Evolutionary conservation across 2,329 filamentous ascomycete genomes (phyloP), one percentile per base, ranked within the genome.

Genomic region (Achaetomium macrosporum): DNA sequence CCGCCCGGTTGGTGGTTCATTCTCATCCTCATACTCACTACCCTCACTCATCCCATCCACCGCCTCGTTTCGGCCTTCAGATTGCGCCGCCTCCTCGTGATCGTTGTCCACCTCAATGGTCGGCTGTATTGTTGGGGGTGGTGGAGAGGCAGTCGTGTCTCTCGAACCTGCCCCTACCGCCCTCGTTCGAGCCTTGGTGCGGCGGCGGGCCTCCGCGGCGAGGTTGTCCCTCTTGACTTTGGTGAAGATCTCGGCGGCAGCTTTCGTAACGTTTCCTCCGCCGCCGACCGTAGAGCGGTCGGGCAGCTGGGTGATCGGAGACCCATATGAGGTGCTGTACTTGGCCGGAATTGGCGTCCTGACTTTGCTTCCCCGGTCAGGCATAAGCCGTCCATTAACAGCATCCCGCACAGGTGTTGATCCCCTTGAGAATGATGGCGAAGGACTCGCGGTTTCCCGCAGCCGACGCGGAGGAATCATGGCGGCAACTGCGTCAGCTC

Each of bases 251-350:
- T 54, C 51, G 17, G 56, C 55, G 1, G 57, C 53, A 1, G 51
- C 57, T 33, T 55, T 50, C 13, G 20, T 31, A 17, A 62, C 25
- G 39, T 54, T 50, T 2, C 47, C 47, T 13, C 58, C 57, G 16
- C 49, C 54, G 17, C 45, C 50, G 13, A 58, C 44, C 1, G 33
- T 39, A 13, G 39, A n/a, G 13, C 54, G 51, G 30, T 60, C 50
- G n/a, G 61, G 63, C 17, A 61, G 50, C 36, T 59, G 55, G 2
- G 56, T 42, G 19, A 63, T 51, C 17, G 63, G 55, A 6, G 64
- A 65, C 41, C 65, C 65, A 37, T 66, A 66, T 0, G 63, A 62
- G 9, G 57, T 62, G 56, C 63, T 66, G 55, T 63, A 60, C 47
- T 60, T 66, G 47, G 60, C 42, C 1, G 59, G 58, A 6, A 62